Evolutionary conservation across 176 grass and related monocot genomes (phyloP).

Genomic region (Musa itinerans): DNA sequence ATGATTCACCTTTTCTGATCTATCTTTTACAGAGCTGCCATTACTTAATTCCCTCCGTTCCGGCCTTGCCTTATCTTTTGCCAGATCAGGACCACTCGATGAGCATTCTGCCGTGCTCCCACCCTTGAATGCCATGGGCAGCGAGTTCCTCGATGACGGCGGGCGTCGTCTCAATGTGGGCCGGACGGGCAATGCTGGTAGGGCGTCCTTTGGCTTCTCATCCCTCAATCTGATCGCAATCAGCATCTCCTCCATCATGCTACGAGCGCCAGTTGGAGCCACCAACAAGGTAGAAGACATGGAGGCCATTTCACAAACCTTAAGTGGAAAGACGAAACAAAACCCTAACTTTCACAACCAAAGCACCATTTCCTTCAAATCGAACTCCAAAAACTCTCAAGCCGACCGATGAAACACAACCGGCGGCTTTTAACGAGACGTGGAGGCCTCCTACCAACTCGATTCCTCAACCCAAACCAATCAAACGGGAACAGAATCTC

Average conservation of each 20-base stretch:
- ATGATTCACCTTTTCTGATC: not conserved
- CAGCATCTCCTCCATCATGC: conserved; percentile 30
- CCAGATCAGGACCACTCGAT: not conserved
- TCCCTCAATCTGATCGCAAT: conserved; percentile 28
- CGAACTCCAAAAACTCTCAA: not conserved
- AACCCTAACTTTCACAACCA: not conserved
- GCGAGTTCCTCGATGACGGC: conserved; percentile 13
- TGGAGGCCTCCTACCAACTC: not conserved
- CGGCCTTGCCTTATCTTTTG: not conserved
- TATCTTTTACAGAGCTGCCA: not conserved
- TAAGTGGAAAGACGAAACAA: not conserved
- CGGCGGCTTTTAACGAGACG: too few relatives aligned
- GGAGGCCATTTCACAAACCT: too few relatives aligned
- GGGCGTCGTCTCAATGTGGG: conserved; percentile 26
- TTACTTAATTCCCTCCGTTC: not conserved
- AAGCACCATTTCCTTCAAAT: not conserved
- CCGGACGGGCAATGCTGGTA: conserved; percentile 23
- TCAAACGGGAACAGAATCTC: not conserved
- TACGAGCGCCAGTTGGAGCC: not conserved
- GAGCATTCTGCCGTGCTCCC: not conserved
- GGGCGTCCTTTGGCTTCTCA: conserved; percentile 28
- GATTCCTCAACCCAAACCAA: not conserved
- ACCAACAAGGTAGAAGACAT: not conserved
- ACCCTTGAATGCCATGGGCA: conserved; percentile 15
- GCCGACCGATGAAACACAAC: not conserved